These are phyloP conservation scores for Sporothrix pseudoabietina DNA, from an alignment of 2,329 filamentous ascomycete species.

Conservation along the genomic window DNA sequence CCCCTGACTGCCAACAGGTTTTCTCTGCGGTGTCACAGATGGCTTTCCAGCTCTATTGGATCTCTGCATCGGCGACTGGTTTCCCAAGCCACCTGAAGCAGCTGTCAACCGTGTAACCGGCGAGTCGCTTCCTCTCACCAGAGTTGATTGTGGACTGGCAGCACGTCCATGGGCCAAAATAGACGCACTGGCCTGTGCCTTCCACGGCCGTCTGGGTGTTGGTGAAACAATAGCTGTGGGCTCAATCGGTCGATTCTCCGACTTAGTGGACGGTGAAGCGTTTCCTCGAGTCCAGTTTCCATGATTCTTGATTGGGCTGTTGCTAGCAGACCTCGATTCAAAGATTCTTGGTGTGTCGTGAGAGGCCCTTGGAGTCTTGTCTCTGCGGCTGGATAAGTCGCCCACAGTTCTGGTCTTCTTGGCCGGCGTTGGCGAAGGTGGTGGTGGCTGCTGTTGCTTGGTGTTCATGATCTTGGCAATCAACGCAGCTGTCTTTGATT, in stretches of 20 bases:
- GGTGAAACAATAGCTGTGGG: neutral
- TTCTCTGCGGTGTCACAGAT: neutral
- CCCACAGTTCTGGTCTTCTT: neutral
- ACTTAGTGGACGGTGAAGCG: neutral
- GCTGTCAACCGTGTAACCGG: neutral
- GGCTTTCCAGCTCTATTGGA: slow-evolving; percentile 2
- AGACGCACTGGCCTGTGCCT: neutral
- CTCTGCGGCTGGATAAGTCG: neutral
- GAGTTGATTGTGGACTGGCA: neutral
- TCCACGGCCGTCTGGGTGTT: slow-evolving; percentile 14
- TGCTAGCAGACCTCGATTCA: neutral
- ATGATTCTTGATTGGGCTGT: neutral
- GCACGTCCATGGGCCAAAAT: neutral
- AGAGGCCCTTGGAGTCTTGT: neutral
- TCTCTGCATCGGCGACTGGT: neutral
- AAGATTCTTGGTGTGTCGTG: neutral
- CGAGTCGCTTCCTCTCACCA: neutral
- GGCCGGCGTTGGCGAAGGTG: neutral
- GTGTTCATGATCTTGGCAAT: slow-evolving; percentile 33
- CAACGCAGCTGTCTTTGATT: slow-evolving; percentile 32
- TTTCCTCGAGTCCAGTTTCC: neutral
- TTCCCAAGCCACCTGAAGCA: neutral
- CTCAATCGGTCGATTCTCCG: neutral
- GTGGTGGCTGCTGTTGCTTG: slow-evolving; percentile 8
- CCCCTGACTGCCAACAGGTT: neutral